Evolutionary conservation across 164 flowering plant genomes (phyloP), one percentile per base, ranked within the genome.

Genomic region (Akebia trifoliata): DNA sequence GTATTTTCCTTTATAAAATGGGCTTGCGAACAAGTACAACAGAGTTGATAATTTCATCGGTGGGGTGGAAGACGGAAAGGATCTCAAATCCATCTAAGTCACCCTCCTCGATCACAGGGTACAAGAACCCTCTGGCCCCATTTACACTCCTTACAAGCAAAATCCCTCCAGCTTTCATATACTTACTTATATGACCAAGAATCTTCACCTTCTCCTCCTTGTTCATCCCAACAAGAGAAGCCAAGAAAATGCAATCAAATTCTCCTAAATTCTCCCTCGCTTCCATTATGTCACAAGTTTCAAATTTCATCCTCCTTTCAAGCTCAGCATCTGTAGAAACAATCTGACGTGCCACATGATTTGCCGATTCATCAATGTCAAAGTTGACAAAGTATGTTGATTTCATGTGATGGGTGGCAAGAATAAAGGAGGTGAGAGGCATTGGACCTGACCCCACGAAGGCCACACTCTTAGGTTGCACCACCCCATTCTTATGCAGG

Each of bases 391-490:
- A 80, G 15, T 39, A 42, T 0, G 87, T 70, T 2, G 65, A 8
- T n/a, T 52, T 62, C 69, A 84, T 45, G 64, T 80, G 83, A 32
- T 72, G 57, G 26, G 72, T 66, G 1, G 90, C 82, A 74, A 84
- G n/a, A 4, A 81, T 43, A 7, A 84, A 30, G 28, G 85, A 73
- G 5, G 83, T 73, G 3, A 82, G 72, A 17, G 87, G 87, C 73
- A 84, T 54, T 7, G 85, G 82, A 50, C 90, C 90, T 1, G 90
- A 84, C 17, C 87, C 90, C 10, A 81, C 59, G 31, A 84, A 84
- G n/a, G 85, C 90, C 1, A 84, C 68, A 43, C 65, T 71, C 45
- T 73, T 75, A 0, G 87, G 83, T 5, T 60, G 57, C 34, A 39
- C 43, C 2, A 65, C 40, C 0, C 73, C 71, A 50, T 78, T 65